Percentiles rank a stretch among this genome's conserved stretches.
Evolutionary conservation across 371 early-diverging fungal genomes (phyloP).

Genomic region (Cokeromyces recurvatus): DNA sequence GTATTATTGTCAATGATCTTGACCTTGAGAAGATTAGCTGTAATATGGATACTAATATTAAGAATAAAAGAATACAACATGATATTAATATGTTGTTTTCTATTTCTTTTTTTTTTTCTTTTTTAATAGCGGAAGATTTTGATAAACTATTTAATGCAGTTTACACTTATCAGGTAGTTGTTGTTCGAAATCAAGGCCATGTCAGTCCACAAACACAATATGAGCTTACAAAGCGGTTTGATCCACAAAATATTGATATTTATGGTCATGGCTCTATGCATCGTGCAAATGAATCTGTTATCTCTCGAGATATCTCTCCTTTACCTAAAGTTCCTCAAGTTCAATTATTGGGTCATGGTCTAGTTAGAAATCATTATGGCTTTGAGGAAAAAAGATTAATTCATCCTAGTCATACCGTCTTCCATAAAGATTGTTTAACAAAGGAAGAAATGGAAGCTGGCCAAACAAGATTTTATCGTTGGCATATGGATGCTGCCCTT

Average conservation of each 20-base stretch:
- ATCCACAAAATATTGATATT: constrained; percentile 36
- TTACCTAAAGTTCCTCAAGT: constrained; percentile 40
- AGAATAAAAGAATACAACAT: neutral
- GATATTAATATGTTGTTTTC: no score
- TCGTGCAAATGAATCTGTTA: constrained; percentile 35
- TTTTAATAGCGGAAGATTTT: constrained; percentile 34
- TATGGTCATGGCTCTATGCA: constrained; percentile 46
- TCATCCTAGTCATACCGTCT: constrained; percentile 38
- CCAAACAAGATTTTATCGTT: constrained; percentile 44
- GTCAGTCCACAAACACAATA: constrained; percentile 39
- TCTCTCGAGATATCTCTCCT: constrained; percentile 44
- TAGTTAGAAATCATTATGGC: constrained; percentile 39
- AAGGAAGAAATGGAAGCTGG: constrained; percentile 38
- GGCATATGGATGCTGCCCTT: constrained; percentile 53
- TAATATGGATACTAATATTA: constrained; percentile 12
- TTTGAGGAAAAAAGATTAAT: constrained; percentile 36
- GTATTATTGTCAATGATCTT: constrained; percentile 32
- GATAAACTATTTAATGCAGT: constrained; percentile 40
- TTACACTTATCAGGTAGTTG: constrained; percentile 42
- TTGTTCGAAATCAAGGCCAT: constrained; percentile 38
- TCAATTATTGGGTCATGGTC: constrained; percentile 41
- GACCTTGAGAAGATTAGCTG: constrained; percentile 41
- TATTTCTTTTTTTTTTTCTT: no score
- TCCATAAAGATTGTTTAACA: constrained; percentile 31
- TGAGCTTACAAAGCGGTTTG: constrained; percentile 38